Base-by-base conservation (phyloP, 2,329 filamentous ascomycete genomes). In the Colletotrichum acutatum region DNA sequence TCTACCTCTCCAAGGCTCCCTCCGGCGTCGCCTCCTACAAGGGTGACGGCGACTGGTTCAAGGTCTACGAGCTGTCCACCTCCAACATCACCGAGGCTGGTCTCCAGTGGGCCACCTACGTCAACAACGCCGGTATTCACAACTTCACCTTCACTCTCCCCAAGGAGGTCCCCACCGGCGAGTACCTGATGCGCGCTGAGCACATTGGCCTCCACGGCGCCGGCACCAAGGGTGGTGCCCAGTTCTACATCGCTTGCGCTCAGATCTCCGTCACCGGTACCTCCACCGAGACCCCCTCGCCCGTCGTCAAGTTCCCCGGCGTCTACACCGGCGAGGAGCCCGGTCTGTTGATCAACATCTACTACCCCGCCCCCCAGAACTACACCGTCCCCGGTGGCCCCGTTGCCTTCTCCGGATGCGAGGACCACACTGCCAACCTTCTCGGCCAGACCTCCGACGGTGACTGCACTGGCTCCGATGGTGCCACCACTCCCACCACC, bases 101-200 rank as follows among this genome's bases (percentile, higher is more conserved):
- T 19, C 75, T 82, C 24, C 76, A 80, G 72, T 82, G 80, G 80
- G 80, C 79, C 19, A 78, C 78, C 63, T 80, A 77, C 68, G 32
- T 79, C 53, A 78, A 79, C 76, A 78, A 77, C 70, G 52, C 65
- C 1, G 80, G 79, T 28, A 76, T 81, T 74, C 74, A 75, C 68
- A 82, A 81, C 79, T 82, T 82, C 79, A 82, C 80, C 72, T 83
- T 82, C 67, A 82, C 79, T 4, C 82, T 87, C 42, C 85, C 85
- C 3, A 78, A 76, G 52, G 79, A 78, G 61, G 79, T 80, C 0
- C 84, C 85, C 4, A 77, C 78, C 71, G 80, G 79, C 22, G 79
- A 80, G 49, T 81, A 81, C 74, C 80, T 81, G 46, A 76, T 83
- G 74, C 82, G 82, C 22, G 81, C 78, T 3, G 82, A 83, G 78